Percentiles rank a stretch among this genome's conserved stretches.
These are phyloP conservation scores for Fusarium foetens DNA, from an alignment of 2,329 filamentous ascomycete genomes.

Conservation along the genomic window DNA sequence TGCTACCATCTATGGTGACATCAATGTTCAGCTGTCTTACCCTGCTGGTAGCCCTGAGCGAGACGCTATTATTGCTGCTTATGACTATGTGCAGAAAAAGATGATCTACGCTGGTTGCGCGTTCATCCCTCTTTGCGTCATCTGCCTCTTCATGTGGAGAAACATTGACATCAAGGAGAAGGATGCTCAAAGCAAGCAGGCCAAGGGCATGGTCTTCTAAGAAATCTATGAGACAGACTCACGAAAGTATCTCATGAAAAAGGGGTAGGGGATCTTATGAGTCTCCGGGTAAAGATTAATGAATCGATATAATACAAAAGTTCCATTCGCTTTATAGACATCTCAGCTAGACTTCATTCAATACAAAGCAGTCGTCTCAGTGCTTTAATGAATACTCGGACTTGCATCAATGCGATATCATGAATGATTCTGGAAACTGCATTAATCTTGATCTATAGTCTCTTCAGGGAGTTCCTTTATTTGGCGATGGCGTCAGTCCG, in stretches of 20 bases:
- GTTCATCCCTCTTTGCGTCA: constrained; percentile 50
- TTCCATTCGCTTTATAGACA: constrained; percentile 12
- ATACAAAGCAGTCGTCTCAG: neutral
- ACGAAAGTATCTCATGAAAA: neutral
- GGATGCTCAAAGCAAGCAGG: constrained; percentile 33
- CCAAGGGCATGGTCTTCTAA: constrained; percentile 49
- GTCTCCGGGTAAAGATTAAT: constrained; percentile 7
- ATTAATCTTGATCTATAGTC: neutral
- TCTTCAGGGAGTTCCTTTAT: neutral
- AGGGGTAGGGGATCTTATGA: neutral
- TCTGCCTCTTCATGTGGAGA: constrained; percentile 50
- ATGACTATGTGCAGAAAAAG: constrained; percentile 53
- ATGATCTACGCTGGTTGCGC: constrained; percentile 54
- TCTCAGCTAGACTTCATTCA: neutral
- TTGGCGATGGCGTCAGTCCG: neutral
- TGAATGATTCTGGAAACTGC: neutral
- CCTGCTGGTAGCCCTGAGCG: constrained; percentile 58
- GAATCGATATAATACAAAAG: constrained; percentile 12
- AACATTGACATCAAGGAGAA: constrained; percentile 54
- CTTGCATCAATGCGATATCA: too few species aligned
- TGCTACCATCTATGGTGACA: constrained; percentile 56
- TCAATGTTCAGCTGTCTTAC: constrained; percentile 63
- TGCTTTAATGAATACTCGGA: neutral
- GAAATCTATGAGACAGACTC: neutral
- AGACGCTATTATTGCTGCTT: constrained; percentile 67